Percentiles rank a stretch among this genome's conserved stretches.
phyloP scores from a whole-genome alignment of 176 grass and related monocot species.

The Aegilops bicornis region DNA sequence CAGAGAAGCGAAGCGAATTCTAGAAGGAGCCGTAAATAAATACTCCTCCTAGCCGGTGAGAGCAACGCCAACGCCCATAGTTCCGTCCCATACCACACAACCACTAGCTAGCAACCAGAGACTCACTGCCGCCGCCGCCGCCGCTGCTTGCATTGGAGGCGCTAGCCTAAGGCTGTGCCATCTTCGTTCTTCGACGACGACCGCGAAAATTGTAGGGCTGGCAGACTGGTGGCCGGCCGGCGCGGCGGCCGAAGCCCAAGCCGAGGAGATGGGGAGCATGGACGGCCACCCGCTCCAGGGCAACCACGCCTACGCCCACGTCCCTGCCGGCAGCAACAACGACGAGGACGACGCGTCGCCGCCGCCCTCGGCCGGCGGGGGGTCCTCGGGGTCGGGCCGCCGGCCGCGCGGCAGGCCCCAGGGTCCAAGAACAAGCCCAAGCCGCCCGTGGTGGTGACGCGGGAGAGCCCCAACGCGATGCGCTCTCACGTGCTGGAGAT shows the following conservation, averaged over 20 bases:
- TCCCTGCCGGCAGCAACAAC: slow-evolving; percentile 40
- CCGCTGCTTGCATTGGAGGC: neutral
- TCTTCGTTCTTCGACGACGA: neutral
- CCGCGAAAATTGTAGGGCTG: slow-evolving; percentile 63
- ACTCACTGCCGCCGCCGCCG: neutral
- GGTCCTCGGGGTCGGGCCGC: slow-evolving; percentile 8
- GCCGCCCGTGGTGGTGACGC: slow-evolving; percentile 74
- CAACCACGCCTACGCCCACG: slow-evolving; percentile 31
- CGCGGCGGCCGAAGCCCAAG: slow-evolving; percentile 25
- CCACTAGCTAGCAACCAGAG: neutral
- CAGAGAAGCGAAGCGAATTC: neutral
- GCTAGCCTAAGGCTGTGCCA: neutral
- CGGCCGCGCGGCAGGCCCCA: slow-evolving; percentile 82
- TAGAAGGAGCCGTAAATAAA: slow-evolving; percentile 17
- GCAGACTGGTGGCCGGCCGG: slow-evolving; percentile 82
- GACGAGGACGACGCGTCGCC: slow-evolving; percentile 49
- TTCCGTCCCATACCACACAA: neutral
- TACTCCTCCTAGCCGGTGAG: slow-evolving; percentile 1
- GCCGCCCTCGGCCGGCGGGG: slow-evolving; percentile 9
- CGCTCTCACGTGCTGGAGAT: slow-evolving; percentile 95
- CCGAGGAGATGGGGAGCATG: slow-evolving; percentile 52
- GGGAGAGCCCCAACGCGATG: slow-evolving; percentile 85
- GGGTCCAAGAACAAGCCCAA: slow-evolving; percentile 97
- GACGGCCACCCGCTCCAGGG: slow-evolving; percentile 51
- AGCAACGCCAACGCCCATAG: slow-evolving; percentile 4